Evolutionary conservation across 495 filamentous ascomycete species (phyloP), one percentile per base, ranked within the genome.

Genomic region (Extremus antarcticus): DNA sequence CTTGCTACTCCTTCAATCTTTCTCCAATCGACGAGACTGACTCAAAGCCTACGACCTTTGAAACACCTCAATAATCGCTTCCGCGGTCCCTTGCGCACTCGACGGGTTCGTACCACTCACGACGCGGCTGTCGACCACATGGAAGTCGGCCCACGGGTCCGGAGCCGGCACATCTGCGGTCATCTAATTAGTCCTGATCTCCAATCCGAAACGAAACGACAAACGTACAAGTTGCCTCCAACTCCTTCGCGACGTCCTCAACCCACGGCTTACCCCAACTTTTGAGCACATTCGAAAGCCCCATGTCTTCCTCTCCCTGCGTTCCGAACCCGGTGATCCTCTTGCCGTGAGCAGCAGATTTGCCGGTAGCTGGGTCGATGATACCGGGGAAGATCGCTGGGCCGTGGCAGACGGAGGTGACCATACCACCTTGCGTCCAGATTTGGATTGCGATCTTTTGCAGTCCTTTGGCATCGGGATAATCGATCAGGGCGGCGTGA

Each of bases 61-160:
- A n/a, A n/a, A n/a, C n/a, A n/a, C n/a, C n/a, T n/a, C n/a, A n/a
- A n/a, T n/a, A n/a, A n/a, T n/a, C n/a, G n/a, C n/a, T n/a, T n/a
- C n/a, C n/a, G n/a, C n/a, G n/a, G n/a, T n/a, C n/a, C n/a, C 35
- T 39, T 9, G 52, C 16, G 68, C 63, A 58, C 63, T 68, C 32
- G 62, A 56, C 20, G 69, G 69, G 52, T 70, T 71, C 47, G 51
- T 47, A 9, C 68, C 68, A 2, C 65, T 71, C 8, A 70, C 52
- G 21, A 70, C 51, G 20, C 59, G 43, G 0, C 70, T 68, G 53
- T 67, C 72, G 20, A 69, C 64, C 49, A 75, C 59, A 55, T 71
- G 63, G 54, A 73, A 76, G 43, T 70, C 69, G 65, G 73, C 75
- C 75, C 74, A 76, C 25, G 71, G 63, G 8, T 71, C 74, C 24